phyloP scores from a whole-genome alignment of 495 filamentous ascomycete species.

The Lophiostoma macrostomum region DNA sequence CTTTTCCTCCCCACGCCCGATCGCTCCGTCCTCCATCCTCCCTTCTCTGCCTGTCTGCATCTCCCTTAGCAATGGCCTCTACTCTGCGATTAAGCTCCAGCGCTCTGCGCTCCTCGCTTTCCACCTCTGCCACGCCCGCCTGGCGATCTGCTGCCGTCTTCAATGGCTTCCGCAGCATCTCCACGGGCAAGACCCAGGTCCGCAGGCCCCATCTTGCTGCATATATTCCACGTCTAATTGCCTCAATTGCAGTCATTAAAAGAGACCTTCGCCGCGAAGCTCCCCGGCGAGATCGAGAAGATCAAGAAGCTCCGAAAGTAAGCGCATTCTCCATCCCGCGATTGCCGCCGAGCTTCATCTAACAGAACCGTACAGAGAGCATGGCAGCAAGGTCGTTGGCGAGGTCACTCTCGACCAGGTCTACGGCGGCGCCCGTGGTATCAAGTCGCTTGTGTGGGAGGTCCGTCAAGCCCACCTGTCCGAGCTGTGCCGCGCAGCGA shows the following conservation, averaged over 20 bases:
- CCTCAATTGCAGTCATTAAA: slow-evolving; percentile 73
- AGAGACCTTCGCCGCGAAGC: slow-evolving; percentile 93
- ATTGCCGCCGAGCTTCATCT: slow-evolving; percentile 21
- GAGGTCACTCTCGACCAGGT: slow-evolving; percentile 99
- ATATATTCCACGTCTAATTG: slow-evolving; percentile 25
- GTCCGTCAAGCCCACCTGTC: slow-evolving; percentile 41
- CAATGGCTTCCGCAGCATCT: slow-evolving; percentile 84
- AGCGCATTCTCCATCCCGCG: slow-evolving; percentile 34
- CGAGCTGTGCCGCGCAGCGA: neutral
- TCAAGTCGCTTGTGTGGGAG: slow-evolving; percentile 98
- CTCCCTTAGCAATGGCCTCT: slow-evolving; percentile 64
- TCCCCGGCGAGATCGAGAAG: slow-evolving; percentile 95
- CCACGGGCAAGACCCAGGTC: slow-evolving; percentile 82
- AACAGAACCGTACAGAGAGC: slow-evolving; percentile 58
- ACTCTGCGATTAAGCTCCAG: slow-evolving; percentile 72
- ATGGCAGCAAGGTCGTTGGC: slow-evolving; percentile 90
- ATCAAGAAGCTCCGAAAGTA: slow-evolving; percentile 97
- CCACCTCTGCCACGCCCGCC: slow-evolving; percentile 57
- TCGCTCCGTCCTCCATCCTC: slow-evolving; percentile 7
- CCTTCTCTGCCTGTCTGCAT: slow-evolving; percentile 20
- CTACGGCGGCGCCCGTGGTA: slow-evolving; percentile 97
- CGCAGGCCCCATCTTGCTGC: slow-evolving; percentile 23
- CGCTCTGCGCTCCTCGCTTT: slow-evolving; percentile 69
- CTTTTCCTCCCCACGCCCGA: slow-evolving; percentile 3
- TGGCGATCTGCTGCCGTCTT: slow-evolving; percentile 59